phyloP scores from a whole-genome alignment of 2,329 filamentous ascomycete genomes.

The Dactylonectria macrodidyma region DNA sequence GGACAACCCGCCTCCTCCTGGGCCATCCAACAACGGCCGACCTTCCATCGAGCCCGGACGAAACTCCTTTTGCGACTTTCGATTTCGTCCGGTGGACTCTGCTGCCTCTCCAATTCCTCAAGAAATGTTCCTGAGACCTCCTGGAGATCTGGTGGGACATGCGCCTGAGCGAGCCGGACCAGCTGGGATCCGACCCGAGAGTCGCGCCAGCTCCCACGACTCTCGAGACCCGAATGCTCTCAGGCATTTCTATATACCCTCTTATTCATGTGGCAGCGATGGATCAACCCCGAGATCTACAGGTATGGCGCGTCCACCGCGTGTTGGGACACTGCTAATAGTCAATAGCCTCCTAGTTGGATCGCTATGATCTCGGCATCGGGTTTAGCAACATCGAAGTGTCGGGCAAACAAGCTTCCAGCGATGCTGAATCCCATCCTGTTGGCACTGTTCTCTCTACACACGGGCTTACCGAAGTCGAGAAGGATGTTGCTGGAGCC shows the following conservation, averaged over 20 bases:
- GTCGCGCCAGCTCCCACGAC: not conserved
- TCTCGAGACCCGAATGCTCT: not conserved
- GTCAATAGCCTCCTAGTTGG: not conserved
- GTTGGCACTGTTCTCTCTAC: not conserved
- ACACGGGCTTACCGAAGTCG: not conserved
- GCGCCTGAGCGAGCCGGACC: not conserved
- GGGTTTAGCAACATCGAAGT: not conserved
- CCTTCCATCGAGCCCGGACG: not conserved
- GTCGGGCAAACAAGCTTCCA: not conserved
- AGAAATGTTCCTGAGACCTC: too few relatives aligned
- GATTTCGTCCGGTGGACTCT: not conserved
- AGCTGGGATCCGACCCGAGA: too few relatives aligned
- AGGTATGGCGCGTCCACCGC: not conserved
- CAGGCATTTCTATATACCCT: not conserved
- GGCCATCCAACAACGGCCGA: not conserved
- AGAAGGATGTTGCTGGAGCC: slow-evolving; percentile 9
- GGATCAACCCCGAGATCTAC: not conserved
- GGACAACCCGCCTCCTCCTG: not conserved
- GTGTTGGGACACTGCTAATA: not conserved
- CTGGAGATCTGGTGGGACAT: not conserved
- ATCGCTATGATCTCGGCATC: not conserved
- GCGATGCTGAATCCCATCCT: not conserved
- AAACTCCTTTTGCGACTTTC: not conserved
- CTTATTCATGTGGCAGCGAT: not conserved
- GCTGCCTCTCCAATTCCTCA: not conserved